Percentiles rank a stretch among this genome's conserved stretches.
Conservation (phyloP, 2,329 filamentous ascomycete genomes). For the Periconia sp. region DNA sequence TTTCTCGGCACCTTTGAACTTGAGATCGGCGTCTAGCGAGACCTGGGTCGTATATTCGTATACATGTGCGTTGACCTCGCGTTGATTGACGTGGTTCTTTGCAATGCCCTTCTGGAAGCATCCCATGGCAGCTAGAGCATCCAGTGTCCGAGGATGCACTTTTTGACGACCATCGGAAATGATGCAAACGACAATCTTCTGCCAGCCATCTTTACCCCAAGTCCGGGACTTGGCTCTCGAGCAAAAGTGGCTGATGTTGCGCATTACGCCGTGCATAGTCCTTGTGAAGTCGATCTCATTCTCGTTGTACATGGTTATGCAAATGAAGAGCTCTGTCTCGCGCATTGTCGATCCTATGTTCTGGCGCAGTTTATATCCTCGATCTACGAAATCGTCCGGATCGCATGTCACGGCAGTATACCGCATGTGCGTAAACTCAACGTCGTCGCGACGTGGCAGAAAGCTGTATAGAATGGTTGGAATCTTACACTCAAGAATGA, state of each 20-base stretch:
- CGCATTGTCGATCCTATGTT: conserved; percentile 82
- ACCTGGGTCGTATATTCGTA: conserved; percentile 99
- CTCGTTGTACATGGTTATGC: conserved; percentile 99
- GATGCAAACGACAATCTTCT: conserved; percentile 98
- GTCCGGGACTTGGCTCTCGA: conserved; percentile 88
- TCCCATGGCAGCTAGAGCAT: conserved; percentile 93
- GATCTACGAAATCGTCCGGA: conserved; percentile 87
- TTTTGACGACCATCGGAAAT: conserved; percentile 93
- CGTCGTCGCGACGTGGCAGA: conserved; percentile 86
- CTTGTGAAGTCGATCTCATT: conserved; percentile 95
- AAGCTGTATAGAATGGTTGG: conserved; percentile 98
- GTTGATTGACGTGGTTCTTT: conserved; percentile 97
- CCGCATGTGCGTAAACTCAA: conserved; percentile 98
- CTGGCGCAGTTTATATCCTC: conserved; percentile 91
- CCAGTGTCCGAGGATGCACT: conserved; percentile 90
- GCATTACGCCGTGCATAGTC: conserved; percentile 98
- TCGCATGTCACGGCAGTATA: conserved; percentile 99
- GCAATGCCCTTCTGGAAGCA: conserved; percentile 98
- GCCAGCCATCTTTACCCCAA: conserved; percentile 97
- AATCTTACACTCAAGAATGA: conserved; percentile 98
- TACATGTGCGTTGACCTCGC: conserved; percentile 93
- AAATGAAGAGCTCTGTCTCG: conserved; percentile 95
- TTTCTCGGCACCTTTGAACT: conserved; percentile 99
- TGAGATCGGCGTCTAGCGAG: conserved; percentile 90
- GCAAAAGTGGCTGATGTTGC: conserved; percentile 97